Conservation (phyloP, 345 rosid species). For the Euclidium syriacum region DNA sequence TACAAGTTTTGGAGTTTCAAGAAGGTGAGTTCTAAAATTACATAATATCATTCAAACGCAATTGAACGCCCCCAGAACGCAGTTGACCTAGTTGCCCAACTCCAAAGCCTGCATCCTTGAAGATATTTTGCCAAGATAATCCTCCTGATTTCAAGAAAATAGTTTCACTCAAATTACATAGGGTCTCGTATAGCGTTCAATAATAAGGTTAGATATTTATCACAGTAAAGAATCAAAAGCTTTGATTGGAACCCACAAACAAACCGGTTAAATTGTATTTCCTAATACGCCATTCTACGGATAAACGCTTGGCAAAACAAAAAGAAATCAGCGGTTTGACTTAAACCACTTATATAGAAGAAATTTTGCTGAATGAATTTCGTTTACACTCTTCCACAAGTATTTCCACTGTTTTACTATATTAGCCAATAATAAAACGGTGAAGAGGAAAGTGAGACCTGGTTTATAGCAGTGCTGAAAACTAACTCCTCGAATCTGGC, state of each 20-base stretch:
- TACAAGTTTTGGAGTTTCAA: background rate
- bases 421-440: background rate
- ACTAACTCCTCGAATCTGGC: too few relatives aligned
- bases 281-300: background rate
- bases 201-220: background rate
- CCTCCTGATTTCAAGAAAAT: conserved; percentile 35
- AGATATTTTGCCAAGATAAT: conserved; percentile 65
- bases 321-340: background rate
- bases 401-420: too few relatives aligned
- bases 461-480: too few relatives aligned
- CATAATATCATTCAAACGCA: too few relatives aligned
- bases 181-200: background rate
- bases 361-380: background rate
- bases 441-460: too few relatives aligned
- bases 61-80: background rate
- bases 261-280: background rate
- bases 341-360: background rate
- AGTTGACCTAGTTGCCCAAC: conserved; percentile 31
- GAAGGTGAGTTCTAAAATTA: too few relatives aligned
- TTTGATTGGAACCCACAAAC: too few relatives aligned
- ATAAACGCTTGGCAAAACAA: background rate
- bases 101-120: conserved; percentile 72
- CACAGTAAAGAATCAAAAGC: too few relatives aligned
- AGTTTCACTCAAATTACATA: background rate
- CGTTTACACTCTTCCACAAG: background rate